Evolutionary conservation across 352 stramenopile species (phyloP).

Genomic region (Globisporangium spinosum): DNA sequence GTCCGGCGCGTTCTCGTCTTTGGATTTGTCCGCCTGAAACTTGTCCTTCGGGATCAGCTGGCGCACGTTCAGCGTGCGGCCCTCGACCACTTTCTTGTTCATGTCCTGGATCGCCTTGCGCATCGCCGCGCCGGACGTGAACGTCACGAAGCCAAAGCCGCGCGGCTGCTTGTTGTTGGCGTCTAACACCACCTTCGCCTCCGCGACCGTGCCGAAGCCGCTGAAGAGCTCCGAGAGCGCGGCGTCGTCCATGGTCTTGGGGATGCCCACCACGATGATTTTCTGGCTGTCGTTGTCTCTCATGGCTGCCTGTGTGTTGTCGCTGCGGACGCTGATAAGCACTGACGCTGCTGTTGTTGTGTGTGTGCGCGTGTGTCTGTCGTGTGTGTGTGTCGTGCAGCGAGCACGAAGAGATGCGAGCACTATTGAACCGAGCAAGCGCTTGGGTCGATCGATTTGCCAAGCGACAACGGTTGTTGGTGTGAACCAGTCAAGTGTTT

Average conservation of each 20-base stretch:
- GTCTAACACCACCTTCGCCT: conserved; percentile 75
- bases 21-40: conserved; percentile 47
- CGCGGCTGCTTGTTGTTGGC: conserved; percentile 51
- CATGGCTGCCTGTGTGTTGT: conserved; percentile 24
- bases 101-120: conserved; percentile 68
- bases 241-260: conserved; percentile 69
- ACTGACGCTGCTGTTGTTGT: conserved; percentile 1
- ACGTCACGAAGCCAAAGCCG: conserved; percentile 85
- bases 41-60: conserved; percentile 71
- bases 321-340: not conserved
- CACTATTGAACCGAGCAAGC: not conserved
- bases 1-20: conserved; percentile 31
- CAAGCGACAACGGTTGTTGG: not conserved
- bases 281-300: conserved; percentile 81
- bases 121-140: conserved; percentile 65
- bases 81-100: conserved; percentile 70
- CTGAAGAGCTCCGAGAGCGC: conserved; percentile 70
- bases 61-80: conserved; percentile 70
- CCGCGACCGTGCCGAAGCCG: conserved; percentile 60
- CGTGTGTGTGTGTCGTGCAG: not conserved
- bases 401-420: conserved; percentile 12
- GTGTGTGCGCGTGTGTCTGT: not conserved
- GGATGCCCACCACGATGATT: conserved; percentile 80
- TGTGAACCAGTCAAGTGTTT: conserved; percentile 4
- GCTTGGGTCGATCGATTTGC: conserved; percentile 2